A percentile compares a stretch with the other conserved stretches of the same genome.
These are phyloP conservation scores for Aphanomyces euteiches DNA, from an alignment of 352 stramenopile species.

Conservation along the genomic window DNA sequence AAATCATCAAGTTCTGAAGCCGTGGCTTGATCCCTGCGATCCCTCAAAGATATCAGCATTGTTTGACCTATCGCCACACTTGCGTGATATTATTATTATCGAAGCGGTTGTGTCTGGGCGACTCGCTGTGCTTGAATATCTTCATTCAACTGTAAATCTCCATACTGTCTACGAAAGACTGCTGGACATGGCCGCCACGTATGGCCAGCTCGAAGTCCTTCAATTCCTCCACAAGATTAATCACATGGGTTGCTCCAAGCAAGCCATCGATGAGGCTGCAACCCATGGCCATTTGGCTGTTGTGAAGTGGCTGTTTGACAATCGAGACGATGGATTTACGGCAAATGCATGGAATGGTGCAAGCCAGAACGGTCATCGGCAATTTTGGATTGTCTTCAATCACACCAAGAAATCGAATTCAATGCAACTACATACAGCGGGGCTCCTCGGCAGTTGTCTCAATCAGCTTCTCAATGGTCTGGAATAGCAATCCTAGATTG, in stretches of 20 bases:
- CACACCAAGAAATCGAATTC: no score
- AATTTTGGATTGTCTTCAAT: background rate
- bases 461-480: background rate
- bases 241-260: background rate
- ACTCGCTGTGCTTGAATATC: background rate
- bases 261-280: background rate
- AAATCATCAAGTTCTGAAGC: background rate
- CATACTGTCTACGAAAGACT: background rate
- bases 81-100: background rate
- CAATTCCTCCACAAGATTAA: background rate
- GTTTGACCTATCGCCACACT: background rate
- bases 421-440: no score
- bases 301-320: no score
- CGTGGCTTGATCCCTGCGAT: background rate
- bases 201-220: slow-evolving; percentile 7
- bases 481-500: background rate
- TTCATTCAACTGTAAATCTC: background rate
- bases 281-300: background rate
- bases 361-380: background rate
- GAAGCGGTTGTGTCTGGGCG: background rate
- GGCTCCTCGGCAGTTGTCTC: background rate
- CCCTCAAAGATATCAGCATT: background rate
- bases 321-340: no score
- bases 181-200: background rate
- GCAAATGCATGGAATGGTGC: background rate